A percentile compares a stretch with the other conserved stretches of the same genome.
Evolutionary conservation across 352 stramenopile genomes (phyloP).

Genomic region (Peronospora farinosa): DNA sequence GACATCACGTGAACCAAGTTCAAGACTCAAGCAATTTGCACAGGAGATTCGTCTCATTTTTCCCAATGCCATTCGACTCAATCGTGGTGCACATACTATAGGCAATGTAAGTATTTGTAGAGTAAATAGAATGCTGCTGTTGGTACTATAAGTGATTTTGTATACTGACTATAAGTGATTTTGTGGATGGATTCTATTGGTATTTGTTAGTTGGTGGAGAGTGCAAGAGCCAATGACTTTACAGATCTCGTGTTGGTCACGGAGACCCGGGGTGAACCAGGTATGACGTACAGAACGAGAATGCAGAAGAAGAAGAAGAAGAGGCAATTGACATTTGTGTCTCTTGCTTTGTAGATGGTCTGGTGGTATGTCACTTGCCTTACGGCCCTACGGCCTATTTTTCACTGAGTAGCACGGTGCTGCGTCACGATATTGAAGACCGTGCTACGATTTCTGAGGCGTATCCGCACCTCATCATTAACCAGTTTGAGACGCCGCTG

Average conservation of each 20-base stretch:
- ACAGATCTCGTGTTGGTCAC: slow-evolving; percentile 98
- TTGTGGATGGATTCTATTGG: too few relatives aligned
- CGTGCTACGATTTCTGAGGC: slow-evolving; percentile 88
- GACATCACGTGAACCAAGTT: slow-evolving; percentile 94
- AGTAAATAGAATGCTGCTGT: too few relatives aligned
- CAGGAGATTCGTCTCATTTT: slow-evolving; percentile 99
- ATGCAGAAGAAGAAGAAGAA: not conserved
- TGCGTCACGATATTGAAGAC: slow-evolving; percentile 98
- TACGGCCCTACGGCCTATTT: slow-evolving; percentile 99
- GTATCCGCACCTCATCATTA: slow-evolving; percentile 95
- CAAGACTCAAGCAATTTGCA: slow-evolving; percentile 98
- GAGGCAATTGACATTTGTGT: not conserved
- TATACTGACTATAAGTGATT: too few relatives aligned
- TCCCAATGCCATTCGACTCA: slow-evolving; percentile 96
- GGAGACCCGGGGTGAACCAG: slow-evolving; percentile 96
- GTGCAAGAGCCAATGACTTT: slow-evolving; percentile 94
- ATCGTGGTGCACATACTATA: slow-evolving; percentile 94
- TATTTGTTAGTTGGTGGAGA: slow-evolving; percentile 97
- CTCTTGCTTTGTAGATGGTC: slow-evolving; percentile 70
- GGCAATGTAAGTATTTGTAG: slow-evolving; percentile 65
- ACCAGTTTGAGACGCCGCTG: slow-evolving; percentile 94
- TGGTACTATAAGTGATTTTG: too few relatives aligned
- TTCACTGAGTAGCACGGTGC: slow-evolving; percentile 93
- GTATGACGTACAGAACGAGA: slow-evolving; percentile 20
- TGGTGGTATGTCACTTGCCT: slow-evolving; percentile 98